Base-by-base conservation (phyloP, 139 green algal genomes). In the Chlorella sp. region DNA sequence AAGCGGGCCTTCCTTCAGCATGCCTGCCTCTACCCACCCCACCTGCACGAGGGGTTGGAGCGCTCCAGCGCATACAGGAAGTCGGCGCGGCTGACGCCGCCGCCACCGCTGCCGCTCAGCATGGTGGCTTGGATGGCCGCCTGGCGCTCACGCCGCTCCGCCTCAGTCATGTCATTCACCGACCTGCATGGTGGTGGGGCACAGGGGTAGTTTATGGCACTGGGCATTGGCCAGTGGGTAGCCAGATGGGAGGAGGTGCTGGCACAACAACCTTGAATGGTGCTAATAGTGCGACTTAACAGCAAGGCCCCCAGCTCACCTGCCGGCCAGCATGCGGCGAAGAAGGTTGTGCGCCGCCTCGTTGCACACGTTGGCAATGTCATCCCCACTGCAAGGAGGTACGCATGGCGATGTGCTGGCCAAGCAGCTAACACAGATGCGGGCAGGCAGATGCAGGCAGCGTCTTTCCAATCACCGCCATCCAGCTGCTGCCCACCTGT, bases 301-400 rank as follows among this genome's bases (percentile, higher is more conserved):
- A n/a, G n/a, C n/a, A n/a, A n/a, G n/a, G n/a, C 56, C 98, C 95
- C 83, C 98, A 90, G 28, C 91, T 87, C 26, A 93, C 85, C 95
- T 95, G 71, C 96, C 96, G 16, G 92, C 87, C 20, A 96, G 96
- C 28, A 91, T 90, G 56, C 94, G 91, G 23, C 96, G 90, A 93
- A 98, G 96, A 80, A 95, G 94, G 86, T 97, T 97, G 92, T 98
- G 94, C 20, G 94, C 94, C 23, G 96, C 96, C 80, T 98, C 95
- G 41, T 95, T 87, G 89, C 95, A 98, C 51, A 98, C 89, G 89
- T 97, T 97, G 65, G 95, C 97, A 81, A 98, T 93, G 91, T 98
- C 96, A 80, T 98, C 96, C 0, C 96, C 96, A 63, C 83, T 94
- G 70, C 41, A 55, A 13, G 28, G 16, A n/a, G 30, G 63, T 12